These are phyloP conservation scores for Stemphylium lycopersici DNA, from an alignment of 2,329 filamentous ascomycete genomes.

Conservation along the genomic window DNA sequence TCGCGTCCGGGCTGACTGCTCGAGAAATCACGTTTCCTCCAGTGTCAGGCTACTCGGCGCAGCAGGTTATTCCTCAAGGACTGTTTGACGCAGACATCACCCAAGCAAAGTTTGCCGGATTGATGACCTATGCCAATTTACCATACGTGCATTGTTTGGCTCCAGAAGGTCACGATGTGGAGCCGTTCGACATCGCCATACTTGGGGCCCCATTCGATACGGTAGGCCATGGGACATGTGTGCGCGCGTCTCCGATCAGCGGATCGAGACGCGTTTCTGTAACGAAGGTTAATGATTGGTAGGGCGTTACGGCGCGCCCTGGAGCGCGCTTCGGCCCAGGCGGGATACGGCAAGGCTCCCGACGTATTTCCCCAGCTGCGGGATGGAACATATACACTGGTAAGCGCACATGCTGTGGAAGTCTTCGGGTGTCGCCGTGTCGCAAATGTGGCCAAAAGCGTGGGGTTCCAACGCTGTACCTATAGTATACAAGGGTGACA, in stretches of 20 bases:
- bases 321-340: constrained; percentile 60
- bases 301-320: constrained; percentile 59
- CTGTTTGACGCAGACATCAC: constrained; percentile 35
- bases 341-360: constrained; percentile 59
- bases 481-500: background rate
- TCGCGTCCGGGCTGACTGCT: constrained; percentile 12
- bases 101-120: constrained; percentile 48
- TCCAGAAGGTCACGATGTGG: constrained; percentile 43
- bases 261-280: background rate
- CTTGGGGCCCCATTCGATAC: constrained; percentile 59
- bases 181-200: constrained; percentile 57
- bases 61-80: constrained; percentile 37
- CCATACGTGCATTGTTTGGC: constrained; percentile 57
- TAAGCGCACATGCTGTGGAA: constrained; percentile 13
- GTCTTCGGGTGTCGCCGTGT: background rate
- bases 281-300: constrained; percentile 8
- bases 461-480: background rate
- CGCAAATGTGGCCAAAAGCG: background rate
- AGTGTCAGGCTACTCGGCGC: constrained; percentile 41
- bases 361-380: constrained; percentile 51
- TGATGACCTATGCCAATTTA: constrained; percentile 56
- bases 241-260: background rate
- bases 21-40: constrained; percentile 56
- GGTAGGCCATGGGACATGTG: constrained; percentile 32
- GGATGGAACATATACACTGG: constrained; percentile 59